Evolutionary conservation across 148 eudicot genomes (phyloP), one percentile per base, ranked within the genome.

Genomic region (Pouteria glomerata): DNA sequence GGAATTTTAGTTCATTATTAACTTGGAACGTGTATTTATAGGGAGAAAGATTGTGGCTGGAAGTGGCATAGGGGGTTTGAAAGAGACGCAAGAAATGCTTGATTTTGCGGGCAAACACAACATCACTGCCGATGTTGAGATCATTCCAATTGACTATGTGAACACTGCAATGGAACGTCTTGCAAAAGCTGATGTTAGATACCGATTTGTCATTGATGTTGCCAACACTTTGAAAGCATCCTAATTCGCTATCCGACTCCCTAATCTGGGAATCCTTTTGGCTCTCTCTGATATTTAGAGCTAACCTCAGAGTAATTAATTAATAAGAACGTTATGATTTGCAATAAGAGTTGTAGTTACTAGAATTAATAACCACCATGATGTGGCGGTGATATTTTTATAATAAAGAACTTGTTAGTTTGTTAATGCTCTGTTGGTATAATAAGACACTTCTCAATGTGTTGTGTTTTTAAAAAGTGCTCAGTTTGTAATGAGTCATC

Each of bases 141-240:
- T 65, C 14, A 65, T 65, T 65, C 69, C 35, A 2, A 62, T 65
- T 2, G 69, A 65, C 35, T 65, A 65, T 1, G 69, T 29, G n/a
- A 65, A 65, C 53, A 45, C 69, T 16, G 69, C 69, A 21, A 65
- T 65, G 69, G 69, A 65, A 15, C 69, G 53, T 34, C 69, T 65
- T 65, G 55, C 31, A 30, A 65, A 45, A 44, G 35, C 53, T 44
- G 53, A 65, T 27, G 69, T 65, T 18, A 47, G 27, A 44, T 65
- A 65, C 35, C 34, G 69, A 27, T 65, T 65, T 27, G 69, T 65
- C 69, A 44, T 65, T 27, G 69, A 65, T 44, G 69, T 65, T 27
- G 69, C 69, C 23, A 44, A 65, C 53, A 13, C 52, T 65, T 29
- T 65, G 53, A 42, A 65, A 65, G 53, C 23, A 0, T 21, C 69